Conservation (phyloP, 2,329 filamentous ascomycete genomes). For the Xylaria sp. region DNA sequence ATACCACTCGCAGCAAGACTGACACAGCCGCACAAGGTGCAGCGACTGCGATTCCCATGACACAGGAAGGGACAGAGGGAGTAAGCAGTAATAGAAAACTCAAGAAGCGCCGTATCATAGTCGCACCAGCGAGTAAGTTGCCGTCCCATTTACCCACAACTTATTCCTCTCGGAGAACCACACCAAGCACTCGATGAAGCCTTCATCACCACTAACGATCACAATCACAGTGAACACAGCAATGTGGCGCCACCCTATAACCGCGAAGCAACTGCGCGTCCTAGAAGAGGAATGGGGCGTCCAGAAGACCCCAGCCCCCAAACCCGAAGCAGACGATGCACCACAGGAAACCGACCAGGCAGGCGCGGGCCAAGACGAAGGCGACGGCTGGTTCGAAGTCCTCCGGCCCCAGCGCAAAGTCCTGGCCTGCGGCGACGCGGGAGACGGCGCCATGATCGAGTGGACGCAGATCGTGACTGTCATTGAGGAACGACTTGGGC, state of each 20-base stretch:
- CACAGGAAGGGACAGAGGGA: conserved; percentile 2
- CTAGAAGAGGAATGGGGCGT: conserved; percentile 81
- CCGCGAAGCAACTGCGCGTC: conserved; percentile 74
- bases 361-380: conserved; percentile 43
- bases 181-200: too few species aligned
- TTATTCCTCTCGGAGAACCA: not conserved
- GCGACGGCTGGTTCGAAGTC: conserved; percentile 73
- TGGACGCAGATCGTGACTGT: conserved; percentile 79
- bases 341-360: conserved; percentile 47
- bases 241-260: conserved; percentile 91
- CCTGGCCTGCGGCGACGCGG: conserved; percentile 86
- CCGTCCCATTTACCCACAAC: not conserved
- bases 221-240: conserved; percentile 80
- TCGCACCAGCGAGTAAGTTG: conserved; percentile 64
- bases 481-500: conserved; percentile 65
- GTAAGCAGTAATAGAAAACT: conserved; percentile 19
- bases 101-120: conserved; percentile 74
- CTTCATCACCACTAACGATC: not conserved
- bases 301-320: conserved; percentile 20
- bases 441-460: conserved; percentile 83
- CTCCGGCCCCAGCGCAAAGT: conserved; percentile 78
- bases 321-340: conserved; percentile 3
- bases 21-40: not conserved
- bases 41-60: conserved; percentile 16
- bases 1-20: conserved; percentile 46